phyloP scores from a whole-genome alignment of 2,329 filamentous ascomycete species.

The Raffaelea deltoideospora region DNA sequence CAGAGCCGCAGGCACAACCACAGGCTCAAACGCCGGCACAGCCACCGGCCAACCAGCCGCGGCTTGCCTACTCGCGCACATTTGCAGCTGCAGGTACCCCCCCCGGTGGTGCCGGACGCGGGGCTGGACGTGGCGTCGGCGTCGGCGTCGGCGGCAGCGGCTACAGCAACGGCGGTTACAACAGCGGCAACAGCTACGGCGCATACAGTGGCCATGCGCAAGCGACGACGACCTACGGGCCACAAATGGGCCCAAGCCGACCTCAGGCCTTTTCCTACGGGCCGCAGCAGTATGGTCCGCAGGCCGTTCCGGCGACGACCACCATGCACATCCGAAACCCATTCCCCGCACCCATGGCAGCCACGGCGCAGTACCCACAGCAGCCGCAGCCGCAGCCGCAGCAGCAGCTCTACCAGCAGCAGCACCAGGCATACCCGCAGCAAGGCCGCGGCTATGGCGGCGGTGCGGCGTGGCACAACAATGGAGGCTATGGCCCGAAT shows the following conservation, averaged over 20 bases:
- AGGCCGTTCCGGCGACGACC: constrained; percentile 22
- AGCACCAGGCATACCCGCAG: constrained; percentile 12
- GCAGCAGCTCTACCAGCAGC: neutral
- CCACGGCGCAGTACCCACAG: neutral
- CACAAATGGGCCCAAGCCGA: neutral
- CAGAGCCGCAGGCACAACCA: too few relatives aligned
- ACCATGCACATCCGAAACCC: constrained; percentile 66
- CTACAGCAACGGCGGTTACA: constrained; percentile 3
- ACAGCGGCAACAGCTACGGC: constrained; percentile 6
- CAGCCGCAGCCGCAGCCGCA: neutral
- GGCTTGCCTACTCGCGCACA: constrained; percentile 14
- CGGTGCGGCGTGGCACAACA: too few relatives aligned
- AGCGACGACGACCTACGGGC: constrained; percentile 9
- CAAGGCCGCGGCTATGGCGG: constrained; percentile 13
- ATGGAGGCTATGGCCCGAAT: too few relatives aligned
- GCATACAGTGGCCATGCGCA: constrained; percentile 12
- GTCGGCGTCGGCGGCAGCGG: constrained; percentile 6
- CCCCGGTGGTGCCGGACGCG: constrained; percentile 2
- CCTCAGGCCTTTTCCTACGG: too few relatives aligned
- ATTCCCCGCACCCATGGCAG: constrained; percentile 47
- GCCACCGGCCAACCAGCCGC: constrained; percentile 9
- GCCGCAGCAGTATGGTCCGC: constrained; percentile 15
- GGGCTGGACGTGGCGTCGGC: constrained; percentile 11
- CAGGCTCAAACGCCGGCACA: neutral
- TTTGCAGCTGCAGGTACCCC: constrained; percentile 19